A percentile compares a stretch with the other conserved stretches of the same genome.
Evolutionary conservation across 2,329 filamentous ascomycete genomes (phyloP).

Genomic region (Elsinoe perseae): DNA sequence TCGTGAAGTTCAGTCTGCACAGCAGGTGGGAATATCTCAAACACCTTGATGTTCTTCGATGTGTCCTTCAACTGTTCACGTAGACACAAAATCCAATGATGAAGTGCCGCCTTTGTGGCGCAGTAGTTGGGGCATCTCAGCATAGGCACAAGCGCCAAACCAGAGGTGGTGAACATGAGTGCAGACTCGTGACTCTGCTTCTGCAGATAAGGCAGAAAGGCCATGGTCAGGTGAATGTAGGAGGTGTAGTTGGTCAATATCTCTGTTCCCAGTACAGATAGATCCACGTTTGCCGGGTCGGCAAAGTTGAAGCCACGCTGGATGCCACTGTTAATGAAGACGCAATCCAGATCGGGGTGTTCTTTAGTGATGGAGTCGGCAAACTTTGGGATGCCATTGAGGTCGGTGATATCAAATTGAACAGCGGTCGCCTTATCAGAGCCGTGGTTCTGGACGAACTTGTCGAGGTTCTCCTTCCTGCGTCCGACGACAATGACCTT

Average conservation of each 20-base stretch:
- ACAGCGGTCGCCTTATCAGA: conserved; percentile 39
- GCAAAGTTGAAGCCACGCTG: conserved; percentile 45
- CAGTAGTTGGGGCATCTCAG: conserved; percentile 45
- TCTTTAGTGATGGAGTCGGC: conserved; percentile 35
- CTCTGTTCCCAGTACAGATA: conserved; percentile 38
- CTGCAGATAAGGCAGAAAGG: conserved; percentile 45
- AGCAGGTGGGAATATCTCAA: conserved; percentile 49
- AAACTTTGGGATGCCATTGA: conserved; percentile 42
- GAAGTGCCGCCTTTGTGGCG: conserved; percentile 49
- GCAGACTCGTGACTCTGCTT: conserved; percentile 37
- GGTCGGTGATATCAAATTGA: conserved; percentile 45
- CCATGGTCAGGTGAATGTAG: conserved; percentile 42
- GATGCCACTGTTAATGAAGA: conserved; percentile 49
- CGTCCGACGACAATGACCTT: conserved; percentile 44
- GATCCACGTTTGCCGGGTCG: conserved; percentile 41
- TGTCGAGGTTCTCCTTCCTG: conserved; percentile 44
- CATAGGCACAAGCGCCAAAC: conserved; percentile 44
- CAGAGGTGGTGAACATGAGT: conserved; percentile 44
- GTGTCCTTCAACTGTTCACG: conserved; percentile 44
- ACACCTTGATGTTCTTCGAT: conserved; percentile 43
- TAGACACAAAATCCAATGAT: conserved; percentile 46
- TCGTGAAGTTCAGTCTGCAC: conserved; percentile 53
- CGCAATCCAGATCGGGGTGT: conserved; percentile 45
- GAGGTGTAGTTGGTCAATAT: conserved; percentile 46
- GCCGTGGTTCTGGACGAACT: conserved; percentile 41